Conservation (phyloP, 2,329 filamentous ascomycete species). For the Neonectria faginata region DNA sequence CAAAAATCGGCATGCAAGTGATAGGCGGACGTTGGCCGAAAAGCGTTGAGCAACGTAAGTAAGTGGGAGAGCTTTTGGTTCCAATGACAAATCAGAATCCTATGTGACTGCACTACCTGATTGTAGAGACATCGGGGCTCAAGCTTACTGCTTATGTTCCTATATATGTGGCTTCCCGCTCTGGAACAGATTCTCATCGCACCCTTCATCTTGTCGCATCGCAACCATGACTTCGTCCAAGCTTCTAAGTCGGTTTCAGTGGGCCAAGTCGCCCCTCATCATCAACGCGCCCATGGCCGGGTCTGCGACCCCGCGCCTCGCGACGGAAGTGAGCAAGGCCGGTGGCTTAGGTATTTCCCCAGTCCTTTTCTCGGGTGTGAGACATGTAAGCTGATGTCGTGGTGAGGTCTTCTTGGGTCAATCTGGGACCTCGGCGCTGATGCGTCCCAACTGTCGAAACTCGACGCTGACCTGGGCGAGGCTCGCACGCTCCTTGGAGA, state of each 20-base stretch:
- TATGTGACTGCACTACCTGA: neutral
- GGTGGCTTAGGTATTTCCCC: constrained; percentile 51
- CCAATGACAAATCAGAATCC: constrained; percentile 21
- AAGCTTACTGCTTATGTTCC: neutral
- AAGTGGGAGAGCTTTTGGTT: neutral
- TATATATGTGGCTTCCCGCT: neutral
- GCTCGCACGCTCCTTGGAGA: constrained; percentile 45
- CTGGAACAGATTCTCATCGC: neutral
- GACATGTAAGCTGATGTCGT: constrained; percentile 12
- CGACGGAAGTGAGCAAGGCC: constrained; percentile 53
- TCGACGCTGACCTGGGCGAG: constrained; percentile 49
- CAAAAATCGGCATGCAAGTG: constrained; percentile 1
- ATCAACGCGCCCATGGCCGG: constrained; percentile 54
- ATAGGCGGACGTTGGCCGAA: constrained; percentile 16
- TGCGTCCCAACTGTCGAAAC: constrained; percentile 49
- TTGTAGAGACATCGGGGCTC: neutral
- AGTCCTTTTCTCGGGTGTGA: neutral
- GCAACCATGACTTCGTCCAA: constrained; percentile 43
- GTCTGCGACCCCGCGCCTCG: constrained; percentile 48
- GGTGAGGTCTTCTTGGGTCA: constrained; percentile 50
- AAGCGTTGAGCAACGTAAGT: neutral
- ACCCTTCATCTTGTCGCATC: neutral
- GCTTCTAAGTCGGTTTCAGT: constrained; percentile 48
- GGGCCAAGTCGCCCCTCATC: constrained; percentile 47
- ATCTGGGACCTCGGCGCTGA: constrained; percentile 46